Base-by-base conservation (phyloP, 1,284 basidiomycete species). In the Rhodotorula sp. region DNA sequence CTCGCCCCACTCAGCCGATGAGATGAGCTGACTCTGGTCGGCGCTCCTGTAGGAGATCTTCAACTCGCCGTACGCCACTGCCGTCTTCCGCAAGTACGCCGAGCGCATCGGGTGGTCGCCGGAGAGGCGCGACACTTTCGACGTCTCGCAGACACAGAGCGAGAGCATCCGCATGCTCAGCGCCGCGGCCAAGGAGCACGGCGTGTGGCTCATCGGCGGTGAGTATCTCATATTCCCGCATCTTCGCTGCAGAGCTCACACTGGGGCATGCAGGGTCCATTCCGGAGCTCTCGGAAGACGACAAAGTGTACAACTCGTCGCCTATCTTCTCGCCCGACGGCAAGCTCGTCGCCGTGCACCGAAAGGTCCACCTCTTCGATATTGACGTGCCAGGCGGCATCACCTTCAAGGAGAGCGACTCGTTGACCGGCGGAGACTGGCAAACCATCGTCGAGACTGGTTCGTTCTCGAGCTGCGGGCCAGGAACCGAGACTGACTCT, bases 361-460 rank as follows among this genome's bases (percentile, higher is more conserved):
- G 27, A 34, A 48, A 64, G 63, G 87, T 99, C 2, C 97, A 99
- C 80, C 84, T 99, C 14, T 99, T 99, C 80, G 96, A 99, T 81
- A 98, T 99, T 73, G 92, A 99, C 80, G 98, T 99, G 72, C 92
- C 94, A 0, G 96, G 96, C 25, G 90, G 92, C 81, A 97, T 99
- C 82, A 93, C 84, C 7, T 99, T 99, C 88, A 96, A 96, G 90
- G 97, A 99, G 84, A 97, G 93, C 80, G 91, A 97, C 81, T 93
- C 91, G 0, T 84, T 99, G 61, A 91, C 90, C 0, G 91, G 88
- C 8, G 97, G 97, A 7, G 87, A 83, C 23, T 85, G 85, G 7
- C 82, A 90, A 67, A 96, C 91, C 72, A 89, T 87, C 64, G 94
- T 99, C 79, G 92, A 97, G 77, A 95, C 96, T 17, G 91, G 91